These are phyloP conservation scores for Colletotrichum sp. DNA, from an alignment of 2,329 filamentous ascomycete species.

Conservation along the genomic window DNA sequence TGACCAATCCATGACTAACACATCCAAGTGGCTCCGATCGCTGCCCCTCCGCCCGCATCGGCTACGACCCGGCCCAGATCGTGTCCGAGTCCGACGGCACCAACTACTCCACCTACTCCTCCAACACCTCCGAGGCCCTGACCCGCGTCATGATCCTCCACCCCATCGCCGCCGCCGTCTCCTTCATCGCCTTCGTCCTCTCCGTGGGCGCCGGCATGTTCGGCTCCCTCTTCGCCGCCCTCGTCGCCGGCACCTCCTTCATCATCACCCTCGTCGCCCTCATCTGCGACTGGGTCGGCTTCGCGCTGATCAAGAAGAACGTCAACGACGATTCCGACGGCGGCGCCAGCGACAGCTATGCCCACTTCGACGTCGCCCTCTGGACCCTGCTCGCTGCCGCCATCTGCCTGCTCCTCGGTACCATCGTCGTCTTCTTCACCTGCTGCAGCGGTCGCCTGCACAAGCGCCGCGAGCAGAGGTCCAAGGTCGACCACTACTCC, in stretches of 20 bases:
- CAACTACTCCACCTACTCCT: slow-evolving; percentile 45
- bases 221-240: slow-evolving; percentile 55
- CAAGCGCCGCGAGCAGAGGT: slow-evolving; percentile 31
- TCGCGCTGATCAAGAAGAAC: slow-evolving; percentile 57
- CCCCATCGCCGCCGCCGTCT: slow-evolving; percentile 61
- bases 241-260: slow-evolving; percentile 55
- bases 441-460: slow-evolving; percentile 60
- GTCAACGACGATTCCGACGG: slow-evolving; percentile 50
- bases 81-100: slow-evolving; percentile 42
- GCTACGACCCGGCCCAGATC: slow-evolving; percentile 59
- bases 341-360: slow-evolving; percentile 39
- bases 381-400: slow-evolving; percentile 65
- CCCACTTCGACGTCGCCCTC: slow-evolving; percentile 62
- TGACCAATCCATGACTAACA: background rate
- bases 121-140: slow-evolving; percentile 50
- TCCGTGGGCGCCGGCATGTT: slow-evolving; percentile 55
- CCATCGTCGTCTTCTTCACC: slow-evolving; percentile 63
- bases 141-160: slow-evolving; percentile 67
- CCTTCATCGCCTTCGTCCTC: slow-evolving; percentile 64
- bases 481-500: slow-evolving; percentile 32
- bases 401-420: slow-evolving; percentile 58
- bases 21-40: slow-evolving; percentile 38
- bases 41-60: slow-evolving; percentile 55
- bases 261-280: slow-evolving; percentile 52
- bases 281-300: slow-evolving; percentile 62